Percentiles rank a stretch among this genome's conserved stretches.
Conservation (phyloP, 768 basidiomycete genomes). For the Lentinula guzmanii region DNA sequence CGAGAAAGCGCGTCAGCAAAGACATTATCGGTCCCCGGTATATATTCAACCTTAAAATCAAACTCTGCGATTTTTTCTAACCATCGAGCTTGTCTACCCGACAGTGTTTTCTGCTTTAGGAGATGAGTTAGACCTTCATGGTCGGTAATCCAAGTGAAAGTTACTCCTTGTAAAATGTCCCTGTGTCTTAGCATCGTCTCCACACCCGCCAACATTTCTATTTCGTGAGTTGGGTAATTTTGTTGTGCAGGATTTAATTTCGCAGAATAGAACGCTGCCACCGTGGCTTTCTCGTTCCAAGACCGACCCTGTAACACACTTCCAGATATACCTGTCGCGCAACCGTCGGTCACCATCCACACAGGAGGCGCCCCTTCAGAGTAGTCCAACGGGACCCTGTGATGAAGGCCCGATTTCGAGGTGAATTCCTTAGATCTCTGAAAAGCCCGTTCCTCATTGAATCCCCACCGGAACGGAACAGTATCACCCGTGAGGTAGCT, state of each 20-base stretch:
- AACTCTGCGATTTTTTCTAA: too few species aligned
- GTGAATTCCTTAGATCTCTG: background rate
- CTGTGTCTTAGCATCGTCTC: constrained; percentile 24
- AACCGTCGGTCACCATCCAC: constrained; percentile 25
- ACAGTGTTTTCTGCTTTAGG: too few species aligned
- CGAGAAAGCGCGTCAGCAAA: too few species aligned
- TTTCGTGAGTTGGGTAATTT: constrained; percentile 34
- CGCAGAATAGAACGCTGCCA: constrained; percentile 27
- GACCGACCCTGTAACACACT: constrained; percentile 7
- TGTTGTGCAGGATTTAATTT: constrained; percentile 30
- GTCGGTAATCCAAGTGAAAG: too few species aligned
- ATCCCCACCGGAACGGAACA: background rate
- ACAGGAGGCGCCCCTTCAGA: constrained; percentile 12
- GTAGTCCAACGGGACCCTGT: constrained; percentile 16
- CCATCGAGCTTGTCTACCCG: too few species aligned
- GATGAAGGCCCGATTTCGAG: constrained; percentile 10
- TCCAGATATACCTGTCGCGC: constrained; percentile 22
- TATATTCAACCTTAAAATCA: too few species aligned
- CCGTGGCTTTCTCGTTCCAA: constrained; percentile 16
- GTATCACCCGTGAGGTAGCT: constrained; percentile 10
- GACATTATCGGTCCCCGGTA: too few species aligned
- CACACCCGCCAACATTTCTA: constrained; percentile 29
- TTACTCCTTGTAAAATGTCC: constrained; percentile 9
- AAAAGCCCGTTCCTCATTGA: background rate
- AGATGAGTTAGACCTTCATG: too few species aligned